Percentiles rank a stretch among this genome's conserved stretches.
phyloP scores from a whole-genome alignment of 1,284 basidiomycete species.

The Ceratobasidium sp. region DNA sequence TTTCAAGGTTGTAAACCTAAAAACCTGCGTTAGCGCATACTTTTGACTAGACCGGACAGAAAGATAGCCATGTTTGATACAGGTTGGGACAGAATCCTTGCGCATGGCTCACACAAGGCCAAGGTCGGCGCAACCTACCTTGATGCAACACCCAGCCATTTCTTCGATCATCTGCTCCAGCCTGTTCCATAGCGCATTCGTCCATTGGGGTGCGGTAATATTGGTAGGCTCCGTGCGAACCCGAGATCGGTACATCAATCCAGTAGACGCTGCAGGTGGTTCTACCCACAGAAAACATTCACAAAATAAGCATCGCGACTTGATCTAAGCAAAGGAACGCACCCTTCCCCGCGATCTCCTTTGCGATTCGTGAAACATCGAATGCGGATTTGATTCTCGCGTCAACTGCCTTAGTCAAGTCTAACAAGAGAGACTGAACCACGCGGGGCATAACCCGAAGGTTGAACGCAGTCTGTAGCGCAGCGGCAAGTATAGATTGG shows the following conservation, averaged over 20 bases:
- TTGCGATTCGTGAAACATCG: conserved; percentile 85
- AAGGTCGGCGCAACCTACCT: conserved; percentile 61
- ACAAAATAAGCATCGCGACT: conserved; percentile 1
- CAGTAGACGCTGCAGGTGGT: conserved; percentile 57
- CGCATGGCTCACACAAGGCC: background rate
- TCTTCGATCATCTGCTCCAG: conserved; percentile 88
- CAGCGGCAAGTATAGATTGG: conserved; percentile 87
- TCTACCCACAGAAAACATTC: conserved; percentile 52
- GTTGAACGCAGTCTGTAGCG: conserved; percentile 95
- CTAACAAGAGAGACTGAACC: conserved; percentile 80
- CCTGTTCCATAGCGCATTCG: conserved; percentile 81
- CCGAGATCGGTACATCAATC: conserved; percentile 76
- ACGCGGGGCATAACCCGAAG: conserved; percentile 85
- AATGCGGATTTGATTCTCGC: conserved; percentile 83
- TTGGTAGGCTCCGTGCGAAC: conserved; percentile 86
- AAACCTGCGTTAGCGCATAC: background rate
- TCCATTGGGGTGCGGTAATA: conserved; percentile 83
- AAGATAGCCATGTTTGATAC: conserved; percentile 5
- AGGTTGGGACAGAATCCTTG: background rate
- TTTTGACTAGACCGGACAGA: background rate
- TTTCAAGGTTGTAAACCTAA: conserved; percentile 93
- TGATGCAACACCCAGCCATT: conserved; percentile 89
- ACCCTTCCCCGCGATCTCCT: conserved; percentile 81
- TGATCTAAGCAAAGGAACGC: conserved; percentile 39
- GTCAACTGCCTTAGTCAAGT: conserved; percentile 86